phyloP scores from a whole-genome alignment of 139 green algal genomes.

The Yamagishiella unicocca region DNA sequence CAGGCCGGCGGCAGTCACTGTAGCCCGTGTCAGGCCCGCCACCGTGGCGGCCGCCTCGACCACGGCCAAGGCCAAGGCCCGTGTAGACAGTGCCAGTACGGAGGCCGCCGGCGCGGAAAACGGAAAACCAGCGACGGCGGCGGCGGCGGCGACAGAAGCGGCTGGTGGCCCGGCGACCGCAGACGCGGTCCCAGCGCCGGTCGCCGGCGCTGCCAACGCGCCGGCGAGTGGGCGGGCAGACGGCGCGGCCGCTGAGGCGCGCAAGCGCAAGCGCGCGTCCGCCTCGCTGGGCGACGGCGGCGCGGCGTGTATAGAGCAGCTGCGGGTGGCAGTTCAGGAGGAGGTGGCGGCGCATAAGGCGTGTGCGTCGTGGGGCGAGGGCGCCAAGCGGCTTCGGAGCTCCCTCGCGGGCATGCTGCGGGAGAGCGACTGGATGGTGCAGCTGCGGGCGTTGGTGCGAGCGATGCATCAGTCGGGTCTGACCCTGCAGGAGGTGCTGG shows the following conservation, averaged over 20 bases:
- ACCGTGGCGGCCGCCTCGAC: neutral
- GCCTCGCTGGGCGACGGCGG: neutral
- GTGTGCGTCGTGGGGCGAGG: neutral
- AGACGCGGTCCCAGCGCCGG: neutral
- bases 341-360: constrained; percentile 17
- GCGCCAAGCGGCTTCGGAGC: constrained; percentile 8
- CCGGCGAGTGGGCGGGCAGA: neutral
- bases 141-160: neutral
- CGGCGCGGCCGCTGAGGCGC: neutral
- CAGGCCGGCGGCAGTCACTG: neutral
- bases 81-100: neutral
- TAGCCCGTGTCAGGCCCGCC: neutral
- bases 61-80: neutral
- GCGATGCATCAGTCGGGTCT: neutral
- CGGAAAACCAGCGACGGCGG: neutral
- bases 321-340: neutral
- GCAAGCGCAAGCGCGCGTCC: constrained; percentile 1
- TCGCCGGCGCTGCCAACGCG: neutral
- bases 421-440: neutral
- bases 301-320: neutral
- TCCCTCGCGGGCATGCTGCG: neutral
- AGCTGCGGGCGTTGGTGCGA: neutral
- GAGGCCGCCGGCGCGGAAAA: neutral
- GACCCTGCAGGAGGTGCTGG: constrained; percentile 6
- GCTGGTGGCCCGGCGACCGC: neutral